Base-by-base conservation (phyloP, 306 rosid species). In the Mimosa pudica region DNA sequence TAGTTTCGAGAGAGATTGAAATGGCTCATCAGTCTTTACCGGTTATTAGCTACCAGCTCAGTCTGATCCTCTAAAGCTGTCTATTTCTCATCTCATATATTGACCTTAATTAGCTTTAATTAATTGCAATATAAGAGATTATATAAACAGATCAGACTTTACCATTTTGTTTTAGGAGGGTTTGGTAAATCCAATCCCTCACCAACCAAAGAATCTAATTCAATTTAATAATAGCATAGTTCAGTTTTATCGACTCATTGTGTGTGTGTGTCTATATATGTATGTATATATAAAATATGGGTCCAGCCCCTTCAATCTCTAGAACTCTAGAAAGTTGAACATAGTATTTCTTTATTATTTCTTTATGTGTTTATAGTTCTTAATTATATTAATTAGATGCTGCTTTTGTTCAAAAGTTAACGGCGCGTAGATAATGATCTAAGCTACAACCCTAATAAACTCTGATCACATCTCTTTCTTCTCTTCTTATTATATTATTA, bases 161-260 rank as follows among this genome's bases (percentile, higher is more conserved):
- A 57, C 10, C 7, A 9, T 36, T 77, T 77, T 9, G 17, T 44
- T 77, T 38, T 3, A 35, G 67, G 63, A 67, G 81, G 49, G 75
- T 77, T 77, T 77, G 71, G 75, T 77, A 41, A 77, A 72, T 67
- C 74, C 55, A 18, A 20, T 36, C 68, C 18, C 46, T 13, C 69
- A 77, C 73, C 80, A 35, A 73, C 64, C 77, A 52, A n/a, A 69
- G 17, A 30, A 24, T 20, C 65, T 20, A 60, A 60, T 20, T 60
- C 36, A 58, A 55, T 17, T 17, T 7, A 54, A 2, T 18, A 6
- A 7, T 57, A 18, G 63, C 64, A 58, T 20, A 8, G 3, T 20
- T 58, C 64, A 20, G 5, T 24, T 60, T 60, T 10, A 35, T 60
- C 6, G 35, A 60, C 5, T 38, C 5, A 38, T 38, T 60, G 65